These are phyloP conservation scores for Mycena olivaceomarginata DNA, from an alignment of 768 basidiomycete genomes.

Conservation along the genomic window DNA sequence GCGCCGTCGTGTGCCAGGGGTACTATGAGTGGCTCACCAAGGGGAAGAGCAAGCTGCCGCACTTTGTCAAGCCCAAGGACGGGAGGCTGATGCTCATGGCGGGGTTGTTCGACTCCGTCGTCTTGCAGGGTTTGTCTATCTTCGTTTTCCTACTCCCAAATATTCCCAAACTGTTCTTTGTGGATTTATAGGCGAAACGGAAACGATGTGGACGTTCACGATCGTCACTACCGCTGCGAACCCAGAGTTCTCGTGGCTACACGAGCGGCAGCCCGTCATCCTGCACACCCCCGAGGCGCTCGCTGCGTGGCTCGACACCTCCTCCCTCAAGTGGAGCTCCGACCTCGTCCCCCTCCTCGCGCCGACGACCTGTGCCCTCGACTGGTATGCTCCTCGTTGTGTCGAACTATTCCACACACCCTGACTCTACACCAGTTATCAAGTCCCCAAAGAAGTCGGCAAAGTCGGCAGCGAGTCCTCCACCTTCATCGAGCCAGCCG, in stretches of 20 bases:
- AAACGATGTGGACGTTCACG: constrained; percentile 87
- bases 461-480: constrained; percentile 92
- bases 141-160: neutral
- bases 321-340: constrained; percentile 76
- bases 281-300: constrained; percentile 78
- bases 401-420: neutral
- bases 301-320: constrained; percentile 88
- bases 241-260: constrained; percentile 88
- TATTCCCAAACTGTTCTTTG: no score
- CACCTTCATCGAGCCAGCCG: constrained; percentile 88
- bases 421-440: constrained; percentile 74
- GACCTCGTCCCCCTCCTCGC: constrained; percentile 76
- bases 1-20: constrained; percentile 90
- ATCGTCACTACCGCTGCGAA: constrained; percentile 91
- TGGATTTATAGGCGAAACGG: constrained; percentile 66
- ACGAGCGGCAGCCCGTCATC: constrained; percentile 92
- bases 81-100: constrained; percentile 87
- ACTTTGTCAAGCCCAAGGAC: constrained; percentile 85
- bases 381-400: constrained; percentile 72
- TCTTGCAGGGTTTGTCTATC: constrained; percentile 72
- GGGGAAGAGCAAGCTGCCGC: constrained; percentile 86
- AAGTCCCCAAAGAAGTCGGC: constrained; percentile 93
- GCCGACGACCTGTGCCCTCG: constrained; percentile 70
- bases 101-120: constrained; percentile 87
- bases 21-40: constrained; percentile 98